Base-by-base conservation (phyloP, 225 moss, liverwort and hornwort species). In the Bryoerythrophyllum caledonicum region DNA sequence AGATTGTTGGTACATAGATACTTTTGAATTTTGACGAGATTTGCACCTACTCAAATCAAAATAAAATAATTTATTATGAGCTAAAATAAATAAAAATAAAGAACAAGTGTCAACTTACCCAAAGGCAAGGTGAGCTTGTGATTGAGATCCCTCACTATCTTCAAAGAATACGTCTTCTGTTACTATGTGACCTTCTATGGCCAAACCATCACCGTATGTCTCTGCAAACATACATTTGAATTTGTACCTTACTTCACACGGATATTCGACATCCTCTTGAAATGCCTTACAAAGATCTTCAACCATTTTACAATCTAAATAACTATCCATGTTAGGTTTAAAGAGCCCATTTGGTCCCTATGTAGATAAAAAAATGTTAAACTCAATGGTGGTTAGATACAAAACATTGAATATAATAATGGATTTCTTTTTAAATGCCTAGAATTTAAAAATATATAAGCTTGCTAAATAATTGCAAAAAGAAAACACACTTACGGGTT, bases 261-360 rank as follows among this genome's bases (percentile, higher is more conserved):
- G 81, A 17, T 66, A 27, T 25, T 65, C 2, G 2, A 10, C 0
- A 3, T 23, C 70, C 7, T 71, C 57, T 76, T 81, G 81, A 65
- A 76, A 81, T 12, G 16, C 30, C 28, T 71, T 60, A 53, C 76
- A 81, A 41, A 76, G 53, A 5, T 41, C 51, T 67, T 11, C n/a
- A 2, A 67, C 30, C 51, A 28, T 67, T 54, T 53, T 60, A 10
- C 76, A 81, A 54, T 76, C 3, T 43, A 81, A 51, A 20, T 37
- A 72, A 60, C 40, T 65, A 15, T 17, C 24, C 53, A 27, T 16
- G 38, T 66, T 49, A 49, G 81, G 81, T 27, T 40, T 40, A 16
- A 66, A 81, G 21, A 81, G 51, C 2, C 81, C 81, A 67, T 76
- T 71, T 71, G 81, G 81, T 38, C 81, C 81, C 76, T 81, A 48